Evolutionary conservation across 2,329 filamentous ascomycete genomes (phyloP).

Genomic region (Seiridium cupressi): DNA sequence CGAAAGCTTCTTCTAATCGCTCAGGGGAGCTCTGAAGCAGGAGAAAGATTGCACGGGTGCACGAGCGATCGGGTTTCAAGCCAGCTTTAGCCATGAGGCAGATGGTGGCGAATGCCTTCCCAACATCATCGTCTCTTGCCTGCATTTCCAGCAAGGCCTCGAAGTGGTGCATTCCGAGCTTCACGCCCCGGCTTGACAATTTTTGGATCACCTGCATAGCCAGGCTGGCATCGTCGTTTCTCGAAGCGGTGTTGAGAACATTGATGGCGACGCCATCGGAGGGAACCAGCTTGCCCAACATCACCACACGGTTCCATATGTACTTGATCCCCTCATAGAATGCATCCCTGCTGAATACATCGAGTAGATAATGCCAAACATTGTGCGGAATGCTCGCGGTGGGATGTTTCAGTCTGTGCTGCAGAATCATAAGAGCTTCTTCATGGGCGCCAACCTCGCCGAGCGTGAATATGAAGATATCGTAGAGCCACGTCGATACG

Average conservation of each 20-base stretch:
- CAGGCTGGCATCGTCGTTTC: slow-evolving; percentile 64
- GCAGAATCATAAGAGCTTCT: slow-evolving; percentile 70
- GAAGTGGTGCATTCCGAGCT: slow-evolving; percentile 69
- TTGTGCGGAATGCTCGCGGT: slow-evolving; percentile 40
- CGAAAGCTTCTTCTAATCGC: slow-evolving; percentile 51
- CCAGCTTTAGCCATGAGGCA: slow-evolving; percentile 71
- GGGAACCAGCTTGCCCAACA: slow-evolving; percentile 55
- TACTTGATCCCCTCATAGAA: slow-evolving; percentile 65
- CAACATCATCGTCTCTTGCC: slow-evolving; percentile 55
- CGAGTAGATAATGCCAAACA: slow-evolving; percentile 73
- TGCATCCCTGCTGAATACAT: slow-evolving; percentile 63
- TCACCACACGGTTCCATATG: slow-evolving; percentile 69
- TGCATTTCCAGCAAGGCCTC: slow-evolving; percentile 76
- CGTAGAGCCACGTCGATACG: slow-evolving; percentile 72
- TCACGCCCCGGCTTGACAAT: slow-evolving; percentile 56
- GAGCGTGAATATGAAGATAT: slow-evolving; percentile 73
- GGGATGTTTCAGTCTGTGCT: slow-evolving; percentile 47
- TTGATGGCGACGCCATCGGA: slow-evolving; percentile 65
- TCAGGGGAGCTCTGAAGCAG: slow-evolving; percentile 47
- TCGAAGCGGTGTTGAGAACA: slow-evolving; percentile 70
- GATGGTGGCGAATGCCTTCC: slow-evolving; percentile 66
- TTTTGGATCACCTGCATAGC: slow-evolving; percentile 70
- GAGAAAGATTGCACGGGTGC: slow-evolving; percentile 61
- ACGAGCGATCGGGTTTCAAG: slow-evolving; percentile 52
- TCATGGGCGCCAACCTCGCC: slow-evolving; percentile 72